These are phyloP conservation scores for Fusarium gaditjirri DNA, from an alignment of 2,329 filamentous ascomycete species.

Conservation along the genomic window DNA sequence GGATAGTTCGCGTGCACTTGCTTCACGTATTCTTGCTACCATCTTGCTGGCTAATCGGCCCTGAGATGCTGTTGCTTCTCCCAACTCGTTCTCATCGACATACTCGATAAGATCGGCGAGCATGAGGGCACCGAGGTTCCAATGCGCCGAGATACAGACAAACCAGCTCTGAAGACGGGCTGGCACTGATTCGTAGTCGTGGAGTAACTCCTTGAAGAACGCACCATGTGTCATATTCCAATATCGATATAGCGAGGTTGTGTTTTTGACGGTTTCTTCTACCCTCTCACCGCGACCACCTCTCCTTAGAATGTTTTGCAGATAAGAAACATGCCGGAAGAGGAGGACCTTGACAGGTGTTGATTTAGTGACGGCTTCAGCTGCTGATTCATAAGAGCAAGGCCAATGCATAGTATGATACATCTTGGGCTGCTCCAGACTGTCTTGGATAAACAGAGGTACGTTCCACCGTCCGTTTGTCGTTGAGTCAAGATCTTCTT, in stretches of 20 bases:
- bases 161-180: conserved; percentile 68
- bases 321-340: conserved; percentile 61
- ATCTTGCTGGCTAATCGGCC: conserved; percentile 46
- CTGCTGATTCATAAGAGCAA: conserved; percentile 62
- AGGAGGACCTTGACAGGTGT: conserved; percentile 68
- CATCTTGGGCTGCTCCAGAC: conserved; percentile 36
- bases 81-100: conserved; percentile 55
- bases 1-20: conserved; percentile 58
- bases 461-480: conserved; percentile 39
- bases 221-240: conserved; percentile 63
- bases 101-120: conserved; percentile 63
- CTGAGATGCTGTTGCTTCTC: conserved; percentile 28
- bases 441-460: conserved; percentile 41
- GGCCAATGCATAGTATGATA: conserved; percentile 56
- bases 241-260: conserved; percentile 61
- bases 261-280: conserved; percentile 59
- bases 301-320: conserved; percentile 62
- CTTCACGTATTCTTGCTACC: conserved; percentile 53
- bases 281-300: conserved; percentile 49
- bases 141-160: conserved; percentile 65
- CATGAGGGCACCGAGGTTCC: conserved; percentile 66
- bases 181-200: conserved; percentile 60
- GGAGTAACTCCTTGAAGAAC: conserved; percentile 62
- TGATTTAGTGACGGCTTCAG: conserved; percentile 60
- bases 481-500: conserved; percentile 18